Base-by-base conservation (phyloP, 441 rosid genomes). In the Croton setiger region DNA sequence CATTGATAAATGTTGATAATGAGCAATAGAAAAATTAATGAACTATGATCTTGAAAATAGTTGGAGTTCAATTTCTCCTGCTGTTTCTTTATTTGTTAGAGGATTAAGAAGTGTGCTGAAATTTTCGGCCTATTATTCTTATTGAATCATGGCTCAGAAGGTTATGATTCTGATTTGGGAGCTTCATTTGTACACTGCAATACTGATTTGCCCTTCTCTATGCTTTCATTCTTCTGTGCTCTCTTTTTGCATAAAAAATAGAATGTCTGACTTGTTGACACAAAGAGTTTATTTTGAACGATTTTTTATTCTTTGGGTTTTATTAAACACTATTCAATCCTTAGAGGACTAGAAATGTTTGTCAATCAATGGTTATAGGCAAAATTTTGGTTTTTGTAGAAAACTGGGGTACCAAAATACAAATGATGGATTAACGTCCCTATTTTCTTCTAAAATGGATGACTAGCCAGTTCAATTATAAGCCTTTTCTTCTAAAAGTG, bases 41-140 rank as follows among this genome's bases (percentile, higher is more conserved):
- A 27, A 27, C 31, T 21, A 9, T 48, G 20, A 20, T 48, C 36
- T 23, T 23, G 2, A 13, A 7, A 7, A 45, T 27, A 33, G 20
- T 58, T 1, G 11, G 37, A 15, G 10, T 69, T 69, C 35, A 20
- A 51, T 56, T 67, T 17, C 63, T 56, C 31, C n/a, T 56, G 36
- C 9, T 31, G 36, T 31, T n/a, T 31, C 5, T 56, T 56, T 12
- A 48, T 48, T 48, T 48, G 58, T 21, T 13, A 9, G 5, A 54
- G 35, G 15, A 54, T 54, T 54, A 12, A 14, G 23, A 21, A 54
- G 58, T 15, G 23, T 33, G 4, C 1, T 10, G 58, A 23, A 54
- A 11, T 54, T 54, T 54, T 23, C 14, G 8, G 20, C 35, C 14
- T 21, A 20, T 23, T 11, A 12, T 21, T 23, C 33, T 53, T 51